Evolutionary conservation across 2,329 filamentous ascomycete genomes (phyloP), one percentile per base, ranked within the genome.

Genomic region (Ophiocordyceps camponoti-floridani): DNA sequence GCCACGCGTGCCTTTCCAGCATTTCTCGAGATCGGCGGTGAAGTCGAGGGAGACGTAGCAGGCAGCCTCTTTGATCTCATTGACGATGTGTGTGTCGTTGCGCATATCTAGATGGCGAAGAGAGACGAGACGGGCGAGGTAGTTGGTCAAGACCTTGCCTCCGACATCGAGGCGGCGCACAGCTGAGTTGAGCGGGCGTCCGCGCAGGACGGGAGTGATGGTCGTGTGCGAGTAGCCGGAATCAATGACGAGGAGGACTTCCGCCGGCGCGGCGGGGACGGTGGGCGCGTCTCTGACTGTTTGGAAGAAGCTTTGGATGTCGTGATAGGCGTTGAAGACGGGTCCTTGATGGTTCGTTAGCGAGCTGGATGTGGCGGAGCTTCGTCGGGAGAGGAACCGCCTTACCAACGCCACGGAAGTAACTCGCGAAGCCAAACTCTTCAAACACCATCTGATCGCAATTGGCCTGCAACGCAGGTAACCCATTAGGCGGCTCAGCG

Each of bases 391-490:
- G 8, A 9, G 4, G 4, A 16, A 16, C 7, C 11, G 16, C 66
- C 47, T 59, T 59, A 75, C 84, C 84, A 50, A 84, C 67, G 46
- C 76, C 79, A 48, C 91, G 77, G 51, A 82, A 82, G 63, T 94
- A 94, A 51, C 83, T 82, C 11, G 81, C 75, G 62, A 98, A 98
- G 2, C 85, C 85, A 65, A 91, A 98, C 58, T 96, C 88, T 58
- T 98, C 91, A 67, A 98, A 96, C 1, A 96, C 77, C 57, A 98
- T 86, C 66, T 98, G 89, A 56, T 98, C 91, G 53, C 85, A 87
- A 58, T 95, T 91, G 37, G 80, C 76, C 62, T 95, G 87, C 50
- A 98, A 64, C 12, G 79, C 77, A 1, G 82, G 79, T 46, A 94
- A 71, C 4, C 81, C 79, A 62, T 93, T 94, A 4, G 87, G 82